phyloP scores from a whole-genome alignment of 139 green algal species.

The Auxenochlorella protothecoides region DNA sequence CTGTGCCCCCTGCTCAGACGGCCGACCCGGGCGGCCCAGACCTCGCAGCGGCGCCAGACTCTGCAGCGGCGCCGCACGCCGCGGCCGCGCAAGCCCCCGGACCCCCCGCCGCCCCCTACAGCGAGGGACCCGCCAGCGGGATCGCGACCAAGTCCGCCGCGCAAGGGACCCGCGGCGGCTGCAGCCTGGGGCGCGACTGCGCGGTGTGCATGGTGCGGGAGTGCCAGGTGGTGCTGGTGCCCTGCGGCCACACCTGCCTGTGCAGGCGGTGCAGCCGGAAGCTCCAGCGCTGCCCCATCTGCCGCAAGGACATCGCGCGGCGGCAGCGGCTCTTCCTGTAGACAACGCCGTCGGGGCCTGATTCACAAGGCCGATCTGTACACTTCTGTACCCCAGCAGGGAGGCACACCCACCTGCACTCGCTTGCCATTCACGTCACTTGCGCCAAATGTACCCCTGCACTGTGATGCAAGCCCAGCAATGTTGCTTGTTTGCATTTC shows the following conservation, averaged over 20 bases:
- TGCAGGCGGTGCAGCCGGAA: slow-evolving; percentile 58
- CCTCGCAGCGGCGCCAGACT: not conserved
- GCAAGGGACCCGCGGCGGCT: too few species aligned
- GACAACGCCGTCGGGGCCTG: not conserved
- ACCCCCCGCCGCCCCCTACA: not conserved
- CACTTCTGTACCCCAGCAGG: too few species aligned
- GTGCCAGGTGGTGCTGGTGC: slow-evolving; percentile 59
- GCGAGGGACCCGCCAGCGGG: not conserved
- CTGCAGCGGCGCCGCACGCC: not conserved
- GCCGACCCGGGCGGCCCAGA: too few species aligned
- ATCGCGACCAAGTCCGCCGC: too few species aligned
- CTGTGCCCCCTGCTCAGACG: too few species aligned
- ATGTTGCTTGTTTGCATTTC: too few species aligned
- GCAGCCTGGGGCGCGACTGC: slow-evolving; percentile 23
- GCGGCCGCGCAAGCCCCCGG: not conserved
- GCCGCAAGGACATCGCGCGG: slow-evolving; percentile 51
- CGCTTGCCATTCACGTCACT: not conserved
- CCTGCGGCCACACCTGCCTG: slow-evolving; percentile 68
- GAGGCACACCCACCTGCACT: not conserved
- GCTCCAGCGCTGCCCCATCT: slow-evolving; percentile 60
- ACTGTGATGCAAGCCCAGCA: not conserved
- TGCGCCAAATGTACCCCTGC: not conserved
- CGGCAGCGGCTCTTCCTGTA: slow-evolving; percentile 62
- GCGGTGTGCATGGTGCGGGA: slow-evolving; percentile 38
- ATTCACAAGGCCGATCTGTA: too few species aligned